Percentiles rank a stretch among this genome's conserved stretches.
Conservation (phyloP, 257 asterid genomes). For the Fraxinus americana region DNA sequence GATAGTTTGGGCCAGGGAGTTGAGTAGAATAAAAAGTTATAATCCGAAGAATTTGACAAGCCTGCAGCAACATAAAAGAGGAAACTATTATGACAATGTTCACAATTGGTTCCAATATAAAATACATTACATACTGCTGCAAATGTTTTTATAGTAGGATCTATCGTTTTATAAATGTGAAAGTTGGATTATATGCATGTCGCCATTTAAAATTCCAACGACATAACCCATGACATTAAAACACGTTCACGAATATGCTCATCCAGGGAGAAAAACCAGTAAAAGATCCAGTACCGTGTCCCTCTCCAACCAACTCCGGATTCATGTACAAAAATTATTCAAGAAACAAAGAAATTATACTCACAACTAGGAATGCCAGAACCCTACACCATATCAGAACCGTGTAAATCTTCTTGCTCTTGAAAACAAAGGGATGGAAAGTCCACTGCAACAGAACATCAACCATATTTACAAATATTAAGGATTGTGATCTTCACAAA, state of each 20-base stretch:
- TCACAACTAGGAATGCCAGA: conserved; percentile 87
- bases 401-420: conserved; percentile 91
- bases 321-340: neutral
- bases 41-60: conserved; percentile 85
- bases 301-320: conserved; percentile 4
- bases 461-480: conserved; percentile 19
- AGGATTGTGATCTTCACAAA: neutral
- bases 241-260: neutral
- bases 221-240: too few relatives aligned
- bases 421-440: conserved; percentile 89
- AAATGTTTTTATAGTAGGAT: too few relatives aligned
- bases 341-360: conserved; percentile 32
- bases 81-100: neutral
- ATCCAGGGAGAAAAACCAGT: neutral
- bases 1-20: conserved; percentile 97
- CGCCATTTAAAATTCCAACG: neutral
- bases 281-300: neutral
- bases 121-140: neutral
- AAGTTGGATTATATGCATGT: neutral
- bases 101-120: too few relatives aligned
- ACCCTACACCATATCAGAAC: conserved; percentile 98
- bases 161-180: neutral
- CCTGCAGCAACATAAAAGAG: conserved; percentile 47
- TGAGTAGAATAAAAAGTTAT: conserved; percentile 94
- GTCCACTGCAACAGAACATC: conserved; percentile 80